Evolutionary conservation across 23 red algal species (phyloP), one percentile per base, ranked within the genome.

Genomic region (Gracilaria domingensis): DNA sequence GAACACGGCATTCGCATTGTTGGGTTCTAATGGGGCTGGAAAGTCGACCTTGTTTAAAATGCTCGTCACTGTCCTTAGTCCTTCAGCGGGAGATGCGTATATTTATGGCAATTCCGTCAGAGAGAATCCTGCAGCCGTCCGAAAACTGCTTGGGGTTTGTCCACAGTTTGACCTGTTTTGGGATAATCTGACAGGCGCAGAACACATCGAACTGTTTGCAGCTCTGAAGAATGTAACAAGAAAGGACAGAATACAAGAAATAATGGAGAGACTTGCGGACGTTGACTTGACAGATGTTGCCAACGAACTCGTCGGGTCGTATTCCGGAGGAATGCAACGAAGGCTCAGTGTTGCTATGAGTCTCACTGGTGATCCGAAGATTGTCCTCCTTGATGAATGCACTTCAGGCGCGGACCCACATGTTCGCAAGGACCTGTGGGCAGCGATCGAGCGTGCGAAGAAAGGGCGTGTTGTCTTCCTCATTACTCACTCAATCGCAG

Each of bases 41-140:
- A 98, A 98, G 86, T 94, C 96, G 24, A 98, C 96, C 6, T 84
- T 87, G 49, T 98, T 98, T 39, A 98, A 98, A 32, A 93, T 98
- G 80, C 82, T 95, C 2, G 86, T 91, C 79, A 94, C 92, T 6
- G 78, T 90, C 12, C 73, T 92, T 12, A 65, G 38, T 23, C 56
- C 92, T 23, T 86, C 91, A 20, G 40, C 11, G 21, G 96, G 96
- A 47, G 96, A 98, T 84, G 96, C 92, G 2, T 89, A 50, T 36
- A 88, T 95, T 17, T 98, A 93, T 55, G 93, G 93, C 20, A 54
- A 80, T 47, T 92, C 86, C 53, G 88, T 98, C 16, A 51, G 78
- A 0, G n/a, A 92, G 24, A 72, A 95, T 60, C 83, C 75, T 55
- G 67, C 32, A 21, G 77, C 74, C 1, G 77, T 98, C n/a, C 92